Base-by-base conservation (phyloP, 192 early-diverging fungal genomes). In the Rhizophagus sp. region DNA sequence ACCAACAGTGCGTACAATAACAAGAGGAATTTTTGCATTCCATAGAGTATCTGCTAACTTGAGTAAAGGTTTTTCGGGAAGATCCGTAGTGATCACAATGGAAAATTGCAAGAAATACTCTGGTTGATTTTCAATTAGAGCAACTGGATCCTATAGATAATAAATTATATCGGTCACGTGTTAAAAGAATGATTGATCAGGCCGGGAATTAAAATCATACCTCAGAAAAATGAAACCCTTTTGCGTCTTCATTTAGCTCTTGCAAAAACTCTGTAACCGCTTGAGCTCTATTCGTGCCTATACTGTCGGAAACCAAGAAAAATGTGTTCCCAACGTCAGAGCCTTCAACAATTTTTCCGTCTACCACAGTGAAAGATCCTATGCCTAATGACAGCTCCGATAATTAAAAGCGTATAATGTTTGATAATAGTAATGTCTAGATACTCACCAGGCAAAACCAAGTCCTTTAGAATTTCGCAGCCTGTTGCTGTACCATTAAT, bases 381-480 rank as follows among this genome's bases (percentile, higher is more conserved):
- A 98, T 93, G 11, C 94, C 97, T 99, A 50, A 39, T 34, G 10
- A 75, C 41, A 57, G 6, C 1, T 57, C 7, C 50, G 9, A 57
- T n/a, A 11, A 75, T 30, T 62, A 57, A 13, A 61, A 61, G 13
- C 19, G 24, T 41, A 39, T 19, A 19, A 10, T 52, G 36, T 75
- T 17, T 17, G 57, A 19, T 52, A 41, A 19, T 70, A 33, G 47
- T 49, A 67, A 15, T 12, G 12, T 9, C 36, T 19, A n/a, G n/a
- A 34, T 47, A 57, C 76, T 81, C 89, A 94, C 97, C 98, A 83
- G 98, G 97, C 71, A 99, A 88, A 68, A 98, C 91, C 34, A 99
- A 88, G 82, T 99, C 97, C 83, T 99, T 99, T 62, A 99, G 88
- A 33, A 92, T 89, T 83, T 99, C 98, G 49, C 95, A 92, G 4